Conservation (phyloP, 352 stramenopile species). For the Globisporangium middletonii region DNA sequence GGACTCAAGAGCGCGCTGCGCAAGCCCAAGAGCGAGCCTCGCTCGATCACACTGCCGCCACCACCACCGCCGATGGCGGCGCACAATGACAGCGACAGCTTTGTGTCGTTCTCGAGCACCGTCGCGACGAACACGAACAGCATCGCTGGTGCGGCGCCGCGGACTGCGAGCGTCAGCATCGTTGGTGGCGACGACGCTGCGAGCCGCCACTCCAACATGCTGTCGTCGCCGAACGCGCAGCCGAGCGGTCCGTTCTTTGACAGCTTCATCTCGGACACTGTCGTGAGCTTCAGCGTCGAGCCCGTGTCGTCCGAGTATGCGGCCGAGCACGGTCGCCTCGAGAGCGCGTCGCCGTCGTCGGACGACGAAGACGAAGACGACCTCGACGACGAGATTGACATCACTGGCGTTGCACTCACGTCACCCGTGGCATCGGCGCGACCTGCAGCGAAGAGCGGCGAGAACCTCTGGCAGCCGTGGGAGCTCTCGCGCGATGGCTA, state of each 20-base stretch:
- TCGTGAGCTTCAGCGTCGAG: slow-evolving; percentile 22
- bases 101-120: slow-evolving; percentile 15
- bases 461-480: slow-evolving; percentile 74
- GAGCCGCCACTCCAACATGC: slow-evolving; percentile 15
- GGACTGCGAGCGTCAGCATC: not conserved
- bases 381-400: slow-evolving; percentile 62
- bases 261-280: slow-evolving; percentile 37
- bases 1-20: slow-evolving; percentile 8
- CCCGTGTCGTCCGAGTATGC: slow-evolving; percentile 26
- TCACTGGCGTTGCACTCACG: slow-evolving; percentile 50
- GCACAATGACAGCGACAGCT: slow-evolving; percentile 10
- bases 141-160: not conserved
- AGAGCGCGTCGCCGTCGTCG: slow-evolving; percentile 26
- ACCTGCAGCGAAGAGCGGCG: slow-evolving; percentile 29
- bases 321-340: slow-evolving; percentile 14
- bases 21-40: slow-evolving; percentile 16
- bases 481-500: slow-evolving; percentile 54
- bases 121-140: not conserved
- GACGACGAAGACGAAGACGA: slow-evolving; percentile 26
- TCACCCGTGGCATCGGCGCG: slow-evolving; percentile 17
- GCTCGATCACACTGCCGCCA: not conserved
- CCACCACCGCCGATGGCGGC: not conserved
- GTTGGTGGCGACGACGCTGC: not conserved
- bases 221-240: slow-evolving; percentile 11
- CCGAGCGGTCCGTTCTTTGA: slow-evolving; percentile 18